These are phyloP conservation scores for Asterophora lycoperdoides DNA, from an alignment of 768 basidiomycete genomes.

Conservation along the genomic window DNA sequence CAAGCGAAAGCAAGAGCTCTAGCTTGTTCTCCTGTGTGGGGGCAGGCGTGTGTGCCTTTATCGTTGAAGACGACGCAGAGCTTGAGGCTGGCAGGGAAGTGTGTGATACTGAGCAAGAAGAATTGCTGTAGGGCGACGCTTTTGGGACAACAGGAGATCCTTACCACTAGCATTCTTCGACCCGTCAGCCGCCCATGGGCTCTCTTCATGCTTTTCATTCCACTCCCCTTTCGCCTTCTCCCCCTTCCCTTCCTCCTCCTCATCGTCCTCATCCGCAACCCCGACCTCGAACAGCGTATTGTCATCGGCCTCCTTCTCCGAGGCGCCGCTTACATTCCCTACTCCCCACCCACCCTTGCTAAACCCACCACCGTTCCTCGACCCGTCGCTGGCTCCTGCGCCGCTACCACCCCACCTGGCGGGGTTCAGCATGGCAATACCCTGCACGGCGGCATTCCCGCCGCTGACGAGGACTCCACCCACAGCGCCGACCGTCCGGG, in stretches of 20 bases:
- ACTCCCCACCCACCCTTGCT: conserved; percentile 20
- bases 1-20: conserved; percentile 88
- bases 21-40: conserved; percentile 38
- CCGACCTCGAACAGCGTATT: conserved; percentile 51
- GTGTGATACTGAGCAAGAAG: neutral
- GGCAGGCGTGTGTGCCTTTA: conserved; percentile 4
- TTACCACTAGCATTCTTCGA: conserved; percentile 3
- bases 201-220: conserved; percentile 15
- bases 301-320: conserved; percentile 26
- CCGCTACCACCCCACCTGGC: conserved; percentile 68
- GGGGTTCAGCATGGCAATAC: conserved; percentile 87
- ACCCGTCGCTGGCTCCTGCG: neutral
- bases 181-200: conserved; percentile 7
- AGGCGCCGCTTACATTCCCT: conserved; percentile 16
- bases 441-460: conserved; percentile 73
- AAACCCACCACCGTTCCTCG: conserved; percentile 10
- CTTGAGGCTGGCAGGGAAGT: conserved; percentile 6
- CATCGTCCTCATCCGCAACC: conserved; percentile 35
- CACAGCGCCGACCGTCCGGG: conserved; percentile 68
- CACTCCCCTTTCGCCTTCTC: conserved; percentile 13
- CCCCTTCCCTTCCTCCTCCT: conserved; percentile 24
- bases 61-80: neutral
- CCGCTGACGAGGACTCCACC: conserved; percentile 68
- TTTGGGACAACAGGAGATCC: neutral
- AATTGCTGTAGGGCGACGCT: neutral